Evolutionary conservation across 768 basidiomycete species (phyloP).

Genomic region (Pholiota microspora): DNA sequence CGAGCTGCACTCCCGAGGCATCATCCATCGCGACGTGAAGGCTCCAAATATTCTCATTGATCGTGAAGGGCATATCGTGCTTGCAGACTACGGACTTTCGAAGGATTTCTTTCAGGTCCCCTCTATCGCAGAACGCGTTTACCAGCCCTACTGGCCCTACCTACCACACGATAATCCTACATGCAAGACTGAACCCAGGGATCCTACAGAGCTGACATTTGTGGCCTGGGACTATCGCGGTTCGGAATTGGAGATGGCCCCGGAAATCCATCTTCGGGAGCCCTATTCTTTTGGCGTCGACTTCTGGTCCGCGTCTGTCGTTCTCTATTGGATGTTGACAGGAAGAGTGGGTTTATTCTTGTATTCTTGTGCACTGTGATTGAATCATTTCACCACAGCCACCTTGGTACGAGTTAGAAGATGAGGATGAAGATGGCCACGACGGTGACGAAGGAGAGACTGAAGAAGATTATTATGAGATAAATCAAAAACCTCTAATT

Average conservation of each 20-base stretch:
- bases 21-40: constrained; percentile 34
- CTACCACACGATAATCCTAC: constrained; percentile 20
- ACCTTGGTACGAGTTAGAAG: constrained; percentile 21
- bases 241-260: constrained; percentile 31
- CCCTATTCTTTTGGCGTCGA: constrained; percentile 42
- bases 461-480: constrained; percentile 11
- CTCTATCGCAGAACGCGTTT: constrained; percentile 24
- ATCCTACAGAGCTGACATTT: constrained; percentile 24
- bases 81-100: constrained; percentile 31
- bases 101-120: constrained; percentile 25
- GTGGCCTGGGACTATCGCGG: constrained; percentile 26
- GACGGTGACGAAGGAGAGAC: too few species aligned
- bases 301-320: constrained; percentile 78
- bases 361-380: not conserved
- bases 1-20: constrained; percentile 29
- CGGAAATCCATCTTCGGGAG: constrained; percentile 25
- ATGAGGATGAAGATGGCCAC: constrained; percentile 11
- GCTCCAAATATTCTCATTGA: constrained; percentile 31
- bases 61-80: constrained; percentile 27
- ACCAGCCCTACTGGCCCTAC: constrained; percentile 33
- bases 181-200: constrained; percentile 17
- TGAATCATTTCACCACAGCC: constrained; percentile 15
- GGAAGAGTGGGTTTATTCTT: constrained; percentile 37
- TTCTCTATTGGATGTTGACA: constrained; percentile 70
- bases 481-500: constrained; percentile 14